Evolutionary conservation across 768 basidiomycete genomes (phyloP).

Genomic region (Tulasnella sp.): DNA sequence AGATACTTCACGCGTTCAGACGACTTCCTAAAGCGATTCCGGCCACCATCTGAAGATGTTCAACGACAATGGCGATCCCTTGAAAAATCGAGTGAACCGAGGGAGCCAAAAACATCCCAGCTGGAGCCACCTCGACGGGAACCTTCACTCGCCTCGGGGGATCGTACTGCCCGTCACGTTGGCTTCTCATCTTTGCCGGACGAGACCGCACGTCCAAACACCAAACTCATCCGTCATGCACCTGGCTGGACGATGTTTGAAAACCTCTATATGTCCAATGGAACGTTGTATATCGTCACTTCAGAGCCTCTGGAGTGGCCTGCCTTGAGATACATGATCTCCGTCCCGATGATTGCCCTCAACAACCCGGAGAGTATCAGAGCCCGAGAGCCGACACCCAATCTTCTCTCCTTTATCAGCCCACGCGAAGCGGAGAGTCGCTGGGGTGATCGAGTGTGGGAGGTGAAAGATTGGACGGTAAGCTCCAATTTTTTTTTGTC

Average conservation of each 20-base stretch:
- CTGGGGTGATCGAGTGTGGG: conserved; percentile 57
- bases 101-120: too few species aligned
- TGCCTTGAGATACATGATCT: conserved; percentile 22
- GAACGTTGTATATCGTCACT: conserved; percentile 46
- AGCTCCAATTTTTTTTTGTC: conserved; percentile 33
- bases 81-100: too few species aligned
- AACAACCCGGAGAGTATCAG: conserved; percentile 54
- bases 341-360: conserved; percentile 32
- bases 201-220: conserved; percentile 31
- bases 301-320: conserved; percentile 35
- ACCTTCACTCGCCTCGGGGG: too few species aligned
- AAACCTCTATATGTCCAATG: conserved; percentile 29
- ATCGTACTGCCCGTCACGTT: too few species aligned
- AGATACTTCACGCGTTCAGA: too few species aligned
- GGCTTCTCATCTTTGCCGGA: too few species aligned
- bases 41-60: too few species aligned
- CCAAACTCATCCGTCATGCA: conserved; percentile 49
- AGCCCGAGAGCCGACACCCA: conserved; percentile 51
- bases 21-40: too few species aligned
- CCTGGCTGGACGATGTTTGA: conserved; percentile 34
- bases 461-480: conserved; percentile 44
- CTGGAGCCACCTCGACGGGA: too few species aligned
- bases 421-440: conserved; percentile 45
- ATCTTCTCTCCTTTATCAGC: conserved; percentile 51
- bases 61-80: too few species aligned